Evolutionary conservation across 2,329 filamentous ascomycete species (phyloP), one percentile per base, ranked within the genome.

Genomic region (Penicillium thymicola): DNA sequence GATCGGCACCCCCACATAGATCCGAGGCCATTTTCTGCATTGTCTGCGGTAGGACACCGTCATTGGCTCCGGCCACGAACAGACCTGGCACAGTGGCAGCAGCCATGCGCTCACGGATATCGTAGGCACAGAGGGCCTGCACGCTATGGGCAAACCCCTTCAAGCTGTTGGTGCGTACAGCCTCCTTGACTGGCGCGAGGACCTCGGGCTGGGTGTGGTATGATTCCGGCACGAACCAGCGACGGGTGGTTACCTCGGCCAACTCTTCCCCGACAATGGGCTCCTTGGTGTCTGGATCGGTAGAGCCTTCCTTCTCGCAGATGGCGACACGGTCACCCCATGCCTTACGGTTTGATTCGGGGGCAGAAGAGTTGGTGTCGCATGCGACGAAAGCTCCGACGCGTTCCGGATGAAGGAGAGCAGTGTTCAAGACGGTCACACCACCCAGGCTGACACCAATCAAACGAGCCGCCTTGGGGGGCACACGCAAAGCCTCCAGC

Each of bases 391-490:
- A 89, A 7, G 79, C 79, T 2, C 66, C 70, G 14, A 91, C 74
- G 42, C 84, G 80, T 1, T 76, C 60, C 0, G 89, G 87, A 65
- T 89, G 81, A 40, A 79, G 79, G 49, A 95, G 82, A 0, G 88
- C 87, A 50, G 89, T 86, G 69, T 88, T 87, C 48, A 94, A 81
- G 1, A 87, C 81, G 1, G 90, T 94, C 2, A 88, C 89, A 51
- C 91, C 91, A 60, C 91, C 91, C 71, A 94, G 85, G 36, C 86
- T 90, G 4, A 95, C 90, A 21, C 91, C 91, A 21, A 94, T 78
- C 0, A 93, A 77, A 0, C 83, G 80, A 34, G 87, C 83, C 0
- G 89, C 84, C 65, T 83, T 82, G 10, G 82, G 64, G 2, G 64
- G 78, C 41, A 92, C 85, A 47, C 89, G 84, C 30, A 95, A 80